Conservation (phyloP, 129 eudicot species). For the Flaveria bidentis region DNA sequence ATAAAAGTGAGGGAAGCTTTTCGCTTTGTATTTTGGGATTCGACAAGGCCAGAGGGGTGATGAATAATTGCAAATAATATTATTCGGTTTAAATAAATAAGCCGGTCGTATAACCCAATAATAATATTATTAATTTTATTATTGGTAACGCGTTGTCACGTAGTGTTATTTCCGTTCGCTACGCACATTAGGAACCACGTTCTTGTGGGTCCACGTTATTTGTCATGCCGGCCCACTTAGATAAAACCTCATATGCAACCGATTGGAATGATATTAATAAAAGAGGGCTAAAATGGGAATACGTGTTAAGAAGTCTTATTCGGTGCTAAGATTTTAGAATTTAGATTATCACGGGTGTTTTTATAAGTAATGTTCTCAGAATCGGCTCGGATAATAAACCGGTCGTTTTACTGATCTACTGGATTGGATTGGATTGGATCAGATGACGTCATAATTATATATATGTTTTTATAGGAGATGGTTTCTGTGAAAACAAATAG, state of each 20-base stretch:
- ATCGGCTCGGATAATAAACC: no score
- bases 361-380: no score
- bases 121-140: neutral
- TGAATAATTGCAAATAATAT: neutral
- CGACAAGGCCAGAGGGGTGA: neutral
- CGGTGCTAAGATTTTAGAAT: no score
- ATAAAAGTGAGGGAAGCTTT: neutral
- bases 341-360: no score
- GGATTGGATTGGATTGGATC: no score
- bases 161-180: neutral
- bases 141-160: constrained; percentile 15
- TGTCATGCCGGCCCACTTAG: constrained; percentile 4
- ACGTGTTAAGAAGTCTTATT: neutral
- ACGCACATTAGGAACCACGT: constrained; percentile 11
- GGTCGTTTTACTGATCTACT: no score
- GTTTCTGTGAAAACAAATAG: no score
- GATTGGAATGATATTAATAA: neutral
- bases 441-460: no score
- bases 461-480: no score
- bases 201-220: constrained; percentile 2
- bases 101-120: neutral
- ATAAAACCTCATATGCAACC: neutral
- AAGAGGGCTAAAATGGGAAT: neutral
- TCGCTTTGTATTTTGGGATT: neutral
- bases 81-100: neutral